Base-by-base conservation (phyloP, 2,329 filamentous ascomycete genomes). In the Pseudomassariella vexata region DNA sequence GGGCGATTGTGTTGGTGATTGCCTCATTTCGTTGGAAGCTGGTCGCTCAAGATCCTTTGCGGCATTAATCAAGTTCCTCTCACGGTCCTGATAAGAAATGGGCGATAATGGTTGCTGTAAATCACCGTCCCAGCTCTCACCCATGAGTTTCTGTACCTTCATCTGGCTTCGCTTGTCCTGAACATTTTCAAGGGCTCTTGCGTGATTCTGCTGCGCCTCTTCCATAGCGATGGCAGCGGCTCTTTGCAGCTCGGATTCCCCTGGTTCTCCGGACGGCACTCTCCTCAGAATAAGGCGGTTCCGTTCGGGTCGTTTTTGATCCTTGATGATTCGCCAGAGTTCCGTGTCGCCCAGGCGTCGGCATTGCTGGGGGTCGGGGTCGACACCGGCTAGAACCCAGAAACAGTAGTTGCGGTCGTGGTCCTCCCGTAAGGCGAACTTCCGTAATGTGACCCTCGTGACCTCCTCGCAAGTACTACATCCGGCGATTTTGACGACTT, bases 321-420 rank as follows among this genome's bases (percentile, higher is more conserved):
- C 88, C 49, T 87, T 88, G 59, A 94, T 94, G 34, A 96, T 85
- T 39, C 86, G 80, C 72, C 92, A 85, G 9, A 98, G 66, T 55
- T 98, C 92, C 5, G 79, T 81, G 50, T 98, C 92, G 20, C 82
- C 81, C 23, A 96, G 69, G 30, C 85, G 79, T 38, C 88, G 80
- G 55, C 86, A 94, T 51, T 88, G 79, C 30, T 73, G 75, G 19
- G 87, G 82, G 45, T 92, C 82, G 2, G 89, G 81, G 28, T 95
- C 87, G 23, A 87, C 67, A 30, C 89, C 90, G 44, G 86, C 82
- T 37, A 96, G 69, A 1, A 95, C 82, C 68, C 92, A 96, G 63
- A 98, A 96, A 65, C 89, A 95, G 62, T 95, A 96, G 52, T 94
- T 95, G 49, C 88, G 79, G 55, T 92, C 85, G 50, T 95, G 88